Conservation (phyloP, 2,329 filamentous ascomycete species). For the Hirsutella rhossiliensis region DNA sequence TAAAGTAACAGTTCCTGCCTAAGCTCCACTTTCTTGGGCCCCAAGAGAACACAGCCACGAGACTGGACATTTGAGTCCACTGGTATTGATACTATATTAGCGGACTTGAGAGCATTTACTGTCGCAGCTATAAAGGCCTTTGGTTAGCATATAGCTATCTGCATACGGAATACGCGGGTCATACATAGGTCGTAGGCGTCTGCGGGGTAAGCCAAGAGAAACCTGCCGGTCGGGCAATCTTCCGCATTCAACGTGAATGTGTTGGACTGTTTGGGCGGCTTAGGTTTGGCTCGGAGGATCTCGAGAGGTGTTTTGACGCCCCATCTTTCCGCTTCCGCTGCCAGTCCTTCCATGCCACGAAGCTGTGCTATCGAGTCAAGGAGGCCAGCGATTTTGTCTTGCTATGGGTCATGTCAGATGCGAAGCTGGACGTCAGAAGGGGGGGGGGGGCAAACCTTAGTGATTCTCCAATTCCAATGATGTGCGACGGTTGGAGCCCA, state of each 20-base stretch:
- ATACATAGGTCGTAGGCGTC: background rate
- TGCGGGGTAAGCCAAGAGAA: background rate
- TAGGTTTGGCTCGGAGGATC: background rate
- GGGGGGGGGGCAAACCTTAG: slow-evolving; percentile 2
- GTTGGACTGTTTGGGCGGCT: background rate
- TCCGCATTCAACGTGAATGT: background rate
- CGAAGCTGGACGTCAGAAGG: background rate
- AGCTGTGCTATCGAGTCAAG: background rate
- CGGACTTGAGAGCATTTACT: background rate
- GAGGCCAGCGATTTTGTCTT: background rate
- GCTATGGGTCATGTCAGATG: background rate
- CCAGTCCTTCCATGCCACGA: background rate
- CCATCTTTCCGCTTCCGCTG: background rate
- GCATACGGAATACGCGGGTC: background rate
- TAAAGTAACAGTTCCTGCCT: background rate
- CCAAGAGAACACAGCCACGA: background rate
- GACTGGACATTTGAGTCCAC: background rate
- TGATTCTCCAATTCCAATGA: slow-evolving; percentile 4
- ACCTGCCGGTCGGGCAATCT: background rate
- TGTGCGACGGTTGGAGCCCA: slow-evolving; percentile 2
- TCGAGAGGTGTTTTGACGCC: background rate
- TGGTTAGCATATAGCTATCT: background rate
- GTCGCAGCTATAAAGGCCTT: background rate
- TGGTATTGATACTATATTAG: background rate
- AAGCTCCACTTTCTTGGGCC: background rate